Evolutionary conservation across 2,329 filamentous ascomycete species (phyloP).

Genomic region (Penicillium sp.): DNA sequence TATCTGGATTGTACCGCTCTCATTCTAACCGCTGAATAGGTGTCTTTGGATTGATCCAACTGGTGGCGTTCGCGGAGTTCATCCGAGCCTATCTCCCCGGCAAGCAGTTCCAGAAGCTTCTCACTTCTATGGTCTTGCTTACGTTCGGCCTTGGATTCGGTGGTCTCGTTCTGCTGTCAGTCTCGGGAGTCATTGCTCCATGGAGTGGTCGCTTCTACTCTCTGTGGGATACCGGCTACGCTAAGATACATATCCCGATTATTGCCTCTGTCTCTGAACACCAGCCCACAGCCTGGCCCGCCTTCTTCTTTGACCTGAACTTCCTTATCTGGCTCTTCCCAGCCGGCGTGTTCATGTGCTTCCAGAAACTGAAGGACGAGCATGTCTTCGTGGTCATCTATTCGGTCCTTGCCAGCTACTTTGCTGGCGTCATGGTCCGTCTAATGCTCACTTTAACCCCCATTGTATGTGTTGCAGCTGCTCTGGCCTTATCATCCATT

Average conservation of each 20-base stretch:
- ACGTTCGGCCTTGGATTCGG: conserved; percentile 72
- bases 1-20: neutral
- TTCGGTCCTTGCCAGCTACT: conserved; percentile 94
- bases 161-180: conserved; percentile 77
- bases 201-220: conserved; percentile 99
- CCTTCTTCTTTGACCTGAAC: conserved; percentile 98
- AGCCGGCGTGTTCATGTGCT: conserved; percentile 96
- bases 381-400: conserved; percentile 98
- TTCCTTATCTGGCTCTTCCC: conserved; percentile 99
- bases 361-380: conserved; percentile 89
- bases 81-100: conserved; percentile 83
- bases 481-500: conserved; percentile 81
- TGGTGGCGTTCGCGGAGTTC: conserved; percentile 89
- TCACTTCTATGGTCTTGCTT: conserved; percentile 70
- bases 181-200: conserved; percentile 87
- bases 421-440: conserved; percentile 98
- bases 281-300: conserved; percentile 97
- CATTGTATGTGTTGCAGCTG: conserved; percentile 91
- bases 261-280: conserved; percentile 99
- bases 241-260: conserved; percentile 98
- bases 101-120: conserved; percentile 90
- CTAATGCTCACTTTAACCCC: conserved; percentile 97
- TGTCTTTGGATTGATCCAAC: conserved; percentile 91
- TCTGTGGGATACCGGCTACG: conserved; percentile 96
- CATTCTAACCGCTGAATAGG: conserved; percentile 52